phyloP scores from a whole-genome alignment of 164 flowering plant species.

The Buxus sempervirens region DNA sequence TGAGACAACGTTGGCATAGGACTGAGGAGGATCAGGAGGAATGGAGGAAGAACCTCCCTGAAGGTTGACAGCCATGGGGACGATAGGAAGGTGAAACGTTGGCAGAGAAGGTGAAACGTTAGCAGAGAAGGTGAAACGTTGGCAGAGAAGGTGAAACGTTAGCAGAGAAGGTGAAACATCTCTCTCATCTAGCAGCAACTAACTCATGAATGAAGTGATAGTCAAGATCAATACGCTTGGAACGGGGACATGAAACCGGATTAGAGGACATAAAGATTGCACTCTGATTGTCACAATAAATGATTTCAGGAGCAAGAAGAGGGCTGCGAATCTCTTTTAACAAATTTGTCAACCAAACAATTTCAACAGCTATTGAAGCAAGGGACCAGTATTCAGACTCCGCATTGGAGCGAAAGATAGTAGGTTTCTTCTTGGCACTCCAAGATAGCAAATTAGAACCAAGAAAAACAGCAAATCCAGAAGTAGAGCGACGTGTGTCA shows the following conservation, averaged over 20 bases:
- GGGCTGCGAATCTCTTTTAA: not conserved
- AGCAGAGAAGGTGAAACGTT: too few species aligned
- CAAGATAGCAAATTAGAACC: slow-evolving; percentile 3
- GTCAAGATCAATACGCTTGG: slow-evolving; percentile 5
- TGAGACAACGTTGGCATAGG: too few species aligned
- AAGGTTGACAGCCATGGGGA: too few species aligned
- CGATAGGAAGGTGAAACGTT: too few species aligned
- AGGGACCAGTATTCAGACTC: slow-evolving; percentile 13
- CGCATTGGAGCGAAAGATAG: not conserved
- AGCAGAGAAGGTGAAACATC: too few species aligned
- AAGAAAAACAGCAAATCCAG: slow-evolving; percentile 4
- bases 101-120: too few species aligned
- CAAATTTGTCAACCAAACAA: slow-evolving; percentile 3
- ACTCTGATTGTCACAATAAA: slow-evolving; percentile 6
- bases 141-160: too few species aligned
- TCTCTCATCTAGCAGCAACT: not conserved
- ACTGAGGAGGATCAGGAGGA: too few species aligned
- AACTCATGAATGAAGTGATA: slow-evolving; percentile 3
- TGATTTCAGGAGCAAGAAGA: not conserved
- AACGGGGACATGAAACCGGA: not conserved
- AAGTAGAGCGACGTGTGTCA: not conserved
- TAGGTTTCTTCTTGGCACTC: slow-evolving; percentile 14
- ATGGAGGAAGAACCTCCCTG: too few species aligned
- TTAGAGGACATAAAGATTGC: not conserved
- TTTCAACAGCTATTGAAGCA: not conserved